A percentile compares a stretch with the other conserved stretches of the same genome.
phyloP scores from a whole-genome alignment of 306 rosid genomes.

The Sechiopsis laciniata region DNA sequence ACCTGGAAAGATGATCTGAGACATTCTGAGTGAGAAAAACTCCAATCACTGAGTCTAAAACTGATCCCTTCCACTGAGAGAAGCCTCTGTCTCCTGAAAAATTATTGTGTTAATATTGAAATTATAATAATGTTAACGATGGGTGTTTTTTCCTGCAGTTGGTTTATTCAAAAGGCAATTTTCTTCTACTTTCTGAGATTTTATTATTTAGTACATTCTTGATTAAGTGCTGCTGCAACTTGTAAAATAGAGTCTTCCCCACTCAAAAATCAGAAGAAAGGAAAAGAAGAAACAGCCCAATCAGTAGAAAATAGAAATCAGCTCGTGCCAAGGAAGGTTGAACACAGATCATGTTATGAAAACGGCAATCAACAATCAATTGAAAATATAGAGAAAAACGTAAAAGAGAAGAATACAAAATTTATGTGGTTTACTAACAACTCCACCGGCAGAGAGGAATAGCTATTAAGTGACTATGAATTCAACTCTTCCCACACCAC shows the following conservation, averaged over 20 bases:
- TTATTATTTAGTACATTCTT: not conserved
- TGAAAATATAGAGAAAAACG: too few relatives aligned
- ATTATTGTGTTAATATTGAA: not conserved
- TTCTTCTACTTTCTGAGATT: not conserved
- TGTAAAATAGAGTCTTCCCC: conserved; percentile 4
- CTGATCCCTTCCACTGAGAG: conserved; percentile 50
- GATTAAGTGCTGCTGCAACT: not conserved
- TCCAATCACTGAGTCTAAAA: conserved; percentile 46
- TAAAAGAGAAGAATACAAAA: too few relatives aligned
- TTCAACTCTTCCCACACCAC: not conserved
- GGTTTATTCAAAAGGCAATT: not conserved
- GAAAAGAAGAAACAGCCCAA: conserved; percentile 5
- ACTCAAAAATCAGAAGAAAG: not conserved
- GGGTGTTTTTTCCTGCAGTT: not conserved
- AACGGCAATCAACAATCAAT: too few relatives aligned
- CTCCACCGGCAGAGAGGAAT: too few relatives aligned
- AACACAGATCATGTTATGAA: not conserved
- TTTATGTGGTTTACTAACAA: too few relatives aligned
- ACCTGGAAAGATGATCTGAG: conserved; percentile 53
- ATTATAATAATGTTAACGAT: not conserved
- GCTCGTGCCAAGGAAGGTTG: not conserved
- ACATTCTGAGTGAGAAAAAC: conserved; percentile 56
- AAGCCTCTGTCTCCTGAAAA: conserved; percentile 42
- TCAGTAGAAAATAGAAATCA: not conserved
- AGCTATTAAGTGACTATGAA: not conserved